A percentile compares a stretch with the other conserved stretches of the same genome.
Evolutionary conservation across 495 filamentous ascomycete species (phyloP).

Genomic region (Aspergillus ostianus): DNA sequence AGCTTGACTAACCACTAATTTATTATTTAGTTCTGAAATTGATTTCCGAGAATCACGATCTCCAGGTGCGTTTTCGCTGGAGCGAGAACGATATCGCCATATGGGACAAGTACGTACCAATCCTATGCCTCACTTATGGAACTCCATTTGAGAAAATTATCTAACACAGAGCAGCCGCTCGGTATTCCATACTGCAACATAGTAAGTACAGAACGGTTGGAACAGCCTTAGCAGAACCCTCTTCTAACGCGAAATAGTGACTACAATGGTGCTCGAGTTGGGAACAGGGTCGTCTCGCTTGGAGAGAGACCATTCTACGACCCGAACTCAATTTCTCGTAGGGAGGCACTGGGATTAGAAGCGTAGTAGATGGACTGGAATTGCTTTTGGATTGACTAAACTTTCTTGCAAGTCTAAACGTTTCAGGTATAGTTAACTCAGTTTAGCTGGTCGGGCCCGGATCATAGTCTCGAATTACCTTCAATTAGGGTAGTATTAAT

Average conservation of each 20-base stretch:
- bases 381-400: too few species aligned
- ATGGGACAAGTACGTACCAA: not conserved
- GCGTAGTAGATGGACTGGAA: not conserved
- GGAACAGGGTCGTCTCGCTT: constrained; percentile 59
- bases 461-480: not conserved
- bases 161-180: constrained; percentile 61
- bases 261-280: constrained; percentile 55
- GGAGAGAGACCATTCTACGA: constrained; percentile 68
- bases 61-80: constrained; percentile 67
- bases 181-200: constrained; percentile 66
- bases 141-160: not conserved
- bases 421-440: not conserved
- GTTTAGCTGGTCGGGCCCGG: not conserved
- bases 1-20: constrained; percentile 11
- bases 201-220: not conserved
- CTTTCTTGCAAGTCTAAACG: too few species aligned
- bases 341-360: not conserved
- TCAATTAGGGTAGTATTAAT: not conserved
- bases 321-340: constrained; percentile 7
- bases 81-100: constrained; percentile 49
- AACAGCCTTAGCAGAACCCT: not conserved
- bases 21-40: constrained; percentile 54
- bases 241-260: constrained; percentile 34
- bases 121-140: too few species aligned
- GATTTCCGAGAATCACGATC: constrained; percentile 62